These are phyloP conservation scores for Rhododendron simsii DNA, from an alignment of 148 eudicot species.

Conservation along the genomic window DNA sequence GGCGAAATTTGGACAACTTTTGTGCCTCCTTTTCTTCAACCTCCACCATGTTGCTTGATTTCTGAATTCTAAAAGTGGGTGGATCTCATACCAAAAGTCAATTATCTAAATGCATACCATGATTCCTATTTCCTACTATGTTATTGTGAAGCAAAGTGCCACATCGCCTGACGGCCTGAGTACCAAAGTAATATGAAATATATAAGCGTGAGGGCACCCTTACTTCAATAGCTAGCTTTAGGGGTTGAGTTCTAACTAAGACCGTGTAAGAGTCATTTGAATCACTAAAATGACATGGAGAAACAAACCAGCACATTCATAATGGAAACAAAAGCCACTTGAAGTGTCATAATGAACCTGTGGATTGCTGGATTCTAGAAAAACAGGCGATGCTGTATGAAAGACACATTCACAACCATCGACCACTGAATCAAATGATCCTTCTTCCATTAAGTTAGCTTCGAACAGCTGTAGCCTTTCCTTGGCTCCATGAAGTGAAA, in stretches of 20 bases:
- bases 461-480: conserved; percentile 10
- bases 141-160: not conserved
- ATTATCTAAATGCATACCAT: not conserved
- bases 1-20: not conserved
- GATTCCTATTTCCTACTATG: not conserved
- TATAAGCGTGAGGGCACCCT: not conserved
- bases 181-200: too few species aligned
- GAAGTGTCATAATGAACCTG: not conserved
- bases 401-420: conserved; percentile 11
- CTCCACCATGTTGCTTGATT: not conserved
- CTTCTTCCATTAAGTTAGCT: conserved; percentile 10
- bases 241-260: too few species aligned
- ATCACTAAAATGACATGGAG: not conserved
- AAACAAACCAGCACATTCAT: not conserved
- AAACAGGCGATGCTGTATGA: conserved; percentile 8
- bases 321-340: not conserved
- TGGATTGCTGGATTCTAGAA: not conserved
- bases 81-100: not conserved
- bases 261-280: too few species aligned
- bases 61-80: not conserved
- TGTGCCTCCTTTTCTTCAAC: not conserved
- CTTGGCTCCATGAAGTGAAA: conserved; percentile 13
- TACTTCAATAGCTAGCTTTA: too few species aligned
- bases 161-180: not conserved
- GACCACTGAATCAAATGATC: conserved; percentile 5